Evolutionary conservation across 2,329 filamentous ascomycete genomes (phyloP), one percentile per base, ranked within the genome.

Genomic region (Diaporthe sp.): DNA sequence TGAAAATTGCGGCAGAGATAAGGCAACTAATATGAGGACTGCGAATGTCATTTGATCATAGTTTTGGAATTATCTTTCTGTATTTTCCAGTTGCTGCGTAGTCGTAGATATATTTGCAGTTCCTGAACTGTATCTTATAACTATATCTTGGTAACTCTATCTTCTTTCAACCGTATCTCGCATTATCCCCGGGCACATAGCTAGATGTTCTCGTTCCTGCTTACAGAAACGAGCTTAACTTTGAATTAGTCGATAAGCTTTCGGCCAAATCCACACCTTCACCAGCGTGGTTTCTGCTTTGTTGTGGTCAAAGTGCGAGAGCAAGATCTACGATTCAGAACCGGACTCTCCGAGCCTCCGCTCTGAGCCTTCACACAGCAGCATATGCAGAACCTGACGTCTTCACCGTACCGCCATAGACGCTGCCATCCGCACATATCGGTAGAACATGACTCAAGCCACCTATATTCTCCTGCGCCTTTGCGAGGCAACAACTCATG

Each of bases 181-280:
- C 47, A 68, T 68, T 9, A 5, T 47, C 9, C 65, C 49, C 44
- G 42, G 22, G 12, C 49, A 37, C 31, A 39, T 8, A 68, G 22
- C 4, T 22, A 6, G 13, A 53, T 13, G 47, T 12, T 25, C 3
- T 37, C 4, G 65, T 42, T 68, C 65, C 65, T 68, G 47, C 65
- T 53, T 39, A 13, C 8, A 68, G 22, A 10, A 39, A 39, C n/a
- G 13, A 68, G 28, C 13, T 53, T 39, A 42, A 42, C n/a, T 68
- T 68, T 68, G 13, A 39, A 39, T 68, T 68, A 53, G 47, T 68
- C 22, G 34, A 53, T 47, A 53, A 53, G 65, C 65, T 68, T 53
- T 42, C 65, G 13, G 65, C n/a, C 65, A 55, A 25, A 39, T 39
- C 31, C 47, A 39, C 1, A n/a, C 2, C 22, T 53, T 4, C 39